Conservation (phyloP, 2,329 filamentous ascomycete species). For the Plectosphaerella sp. region DNA sequence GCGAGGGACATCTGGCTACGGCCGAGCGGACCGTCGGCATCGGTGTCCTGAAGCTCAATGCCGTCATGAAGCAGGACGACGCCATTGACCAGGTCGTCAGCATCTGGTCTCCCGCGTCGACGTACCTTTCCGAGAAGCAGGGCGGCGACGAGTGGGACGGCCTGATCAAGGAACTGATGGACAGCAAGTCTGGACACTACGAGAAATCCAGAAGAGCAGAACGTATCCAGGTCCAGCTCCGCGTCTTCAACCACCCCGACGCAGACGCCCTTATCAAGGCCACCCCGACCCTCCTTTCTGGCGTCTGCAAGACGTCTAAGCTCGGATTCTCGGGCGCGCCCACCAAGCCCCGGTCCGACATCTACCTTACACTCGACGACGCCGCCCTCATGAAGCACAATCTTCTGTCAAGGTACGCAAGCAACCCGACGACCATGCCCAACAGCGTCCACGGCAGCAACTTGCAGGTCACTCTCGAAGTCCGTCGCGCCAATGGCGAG, state of each 20-base stretch:
- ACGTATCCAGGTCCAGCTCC: conserved; percentile 73
- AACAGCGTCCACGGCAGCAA: conserved; percentile 62
- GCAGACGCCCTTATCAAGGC: conserved; percentile 77
- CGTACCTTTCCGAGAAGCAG: conserved; percentile 49
- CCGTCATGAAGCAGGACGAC: conserved; percentile 65
- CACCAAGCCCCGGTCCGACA: conserved; percentile 83
- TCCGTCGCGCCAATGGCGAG: conserved; percentile 73
- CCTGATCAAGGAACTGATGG: conserved; percentile 67
- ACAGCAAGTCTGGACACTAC: conserved; percentile 69
- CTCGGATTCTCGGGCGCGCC: conserved; percentile 94
- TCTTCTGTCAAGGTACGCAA: conserved; percentile 59
- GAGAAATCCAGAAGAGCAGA: conserved; percentile 70
- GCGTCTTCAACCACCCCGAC: conserved; percentile 72
- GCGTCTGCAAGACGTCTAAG: conserved; percentile 75
- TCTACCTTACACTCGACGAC: conserved; percentile 82
- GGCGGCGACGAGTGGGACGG: conserved; percentile 67
- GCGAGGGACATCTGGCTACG: conserved; percentile 34
- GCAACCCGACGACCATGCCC: conserved; percentile 70
- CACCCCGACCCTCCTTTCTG: conserved; percentile 82
- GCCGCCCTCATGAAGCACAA: conserved; percentile 76
- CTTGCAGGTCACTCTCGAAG: conserved; percentile 83
- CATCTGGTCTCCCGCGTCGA: conserved; percentile 66
- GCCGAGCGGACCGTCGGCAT: conserved; percentile 70
- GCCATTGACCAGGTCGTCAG: conserved; percentile 72
- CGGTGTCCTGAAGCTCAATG: conserved; percentile 72